Conservation (phyloP, 306 rosid species). For the Crotalaria pallida region DNA sequence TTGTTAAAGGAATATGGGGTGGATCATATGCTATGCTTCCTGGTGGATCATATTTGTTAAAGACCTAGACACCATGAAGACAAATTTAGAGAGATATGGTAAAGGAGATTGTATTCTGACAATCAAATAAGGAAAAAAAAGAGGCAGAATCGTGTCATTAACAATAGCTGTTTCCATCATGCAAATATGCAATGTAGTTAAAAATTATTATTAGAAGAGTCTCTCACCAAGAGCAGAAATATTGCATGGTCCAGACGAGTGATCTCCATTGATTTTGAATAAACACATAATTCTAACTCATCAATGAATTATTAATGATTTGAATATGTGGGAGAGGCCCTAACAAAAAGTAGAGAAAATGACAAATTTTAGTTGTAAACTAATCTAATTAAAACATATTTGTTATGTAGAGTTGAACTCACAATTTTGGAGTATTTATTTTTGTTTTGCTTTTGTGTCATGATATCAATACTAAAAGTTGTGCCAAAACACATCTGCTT, state of each 20-base stretch:
- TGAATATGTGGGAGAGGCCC: no score
- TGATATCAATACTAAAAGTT: not conserved
- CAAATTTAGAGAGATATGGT: constrained; percentile 11
- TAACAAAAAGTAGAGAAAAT: not conserved
- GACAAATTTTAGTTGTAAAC: not conserved
- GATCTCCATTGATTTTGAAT: no score
- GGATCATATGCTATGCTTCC: not conserved
- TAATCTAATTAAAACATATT: not conserved
- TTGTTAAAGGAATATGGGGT: constrained; percentile 7
- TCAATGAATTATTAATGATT: no score
- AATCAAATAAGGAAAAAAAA: not conserved
- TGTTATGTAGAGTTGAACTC: not conserved
- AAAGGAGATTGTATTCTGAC: constrained; percentile 29
- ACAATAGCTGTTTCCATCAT: not conserved
- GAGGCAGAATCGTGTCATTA: not conserved
- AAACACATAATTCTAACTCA: no score
- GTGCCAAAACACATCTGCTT: not conserved
- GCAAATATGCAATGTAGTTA: not conserved
- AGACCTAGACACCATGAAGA: not conserved
- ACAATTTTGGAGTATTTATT: not conserved
- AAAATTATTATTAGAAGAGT: not conserved
- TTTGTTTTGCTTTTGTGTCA: not conserved
- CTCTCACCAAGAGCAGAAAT: not conserved
- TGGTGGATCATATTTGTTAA: no score
- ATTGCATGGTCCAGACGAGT: no score